Percentiles rank a stretch among this genome's conserved stretches.
Conservation (phyloP, 345 rosid genomes). For the Boechera retrofracta region DNA sequence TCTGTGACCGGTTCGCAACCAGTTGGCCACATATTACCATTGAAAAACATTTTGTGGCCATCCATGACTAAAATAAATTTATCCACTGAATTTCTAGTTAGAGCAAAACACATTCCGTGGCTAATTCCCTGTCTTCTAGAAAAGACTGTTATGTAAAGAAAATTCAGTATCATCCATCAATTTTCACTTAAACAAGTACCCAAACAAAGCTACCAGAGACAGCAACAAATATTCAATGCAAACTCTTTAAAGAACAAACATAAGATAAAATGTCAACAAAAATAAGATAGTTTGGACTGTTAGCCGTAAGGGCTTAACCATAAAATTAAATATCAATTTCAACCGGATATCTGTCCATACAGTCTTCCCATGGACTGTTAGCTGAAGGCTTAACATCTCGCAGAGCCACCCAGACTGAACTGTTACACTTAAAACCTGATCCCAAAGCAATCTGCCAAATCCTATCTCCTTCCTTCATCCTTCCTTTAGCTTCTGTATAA, state of each 20-base stretch:
- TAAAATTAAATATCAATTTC: conserved; percentile 39
- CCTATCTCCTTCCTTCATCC: conserved; percentile 66
- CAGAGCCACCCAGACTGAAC: conserved; percentile 62
- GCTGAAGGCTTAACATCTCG: conserved; percentile 51
- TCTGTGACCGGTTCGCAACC: not conserved
- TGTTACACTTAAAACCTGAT: conserved; percentile 81
- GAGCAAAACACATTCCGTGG: not conserved
- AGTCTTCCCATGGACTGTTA: conserved; percentile 67
- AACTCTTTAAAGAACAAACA: conserved; percentile 14
- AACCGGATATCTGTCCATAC: conserved; percentile 49
- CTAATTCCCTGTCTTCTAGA: not conserved
- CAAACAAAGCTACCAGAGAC: not conserved
- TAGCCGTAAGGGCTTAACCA: conserved; percentile 17
- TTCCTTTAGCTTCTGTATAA: conserved; percentile 68
- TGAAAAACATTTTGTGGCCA: not conserved
- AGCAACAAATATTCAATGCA: conserved; percentile 2
- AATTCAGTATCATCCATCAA: not conserved
- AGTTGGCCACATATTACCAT: not conserved
- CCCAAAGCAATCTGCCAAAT: conserved; percentile 80
- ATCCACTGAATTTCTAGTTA: not conserved
- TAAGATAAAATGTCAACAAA: not conserved
- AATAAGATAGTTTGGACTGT: not conserved
- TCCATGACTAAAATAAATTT: not conserved
- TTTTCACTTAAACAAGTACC: conserved; percentile 7
- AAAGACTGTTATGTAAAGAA: not conserved